Percentiles rank a stretch among this genome's conserved stretches.
These are phyloP conservation scores for Exophiala viscosa DNA, from an alignment of 2,329 filamentous ascomycete species.

Conservation along the genomic window DNA sequence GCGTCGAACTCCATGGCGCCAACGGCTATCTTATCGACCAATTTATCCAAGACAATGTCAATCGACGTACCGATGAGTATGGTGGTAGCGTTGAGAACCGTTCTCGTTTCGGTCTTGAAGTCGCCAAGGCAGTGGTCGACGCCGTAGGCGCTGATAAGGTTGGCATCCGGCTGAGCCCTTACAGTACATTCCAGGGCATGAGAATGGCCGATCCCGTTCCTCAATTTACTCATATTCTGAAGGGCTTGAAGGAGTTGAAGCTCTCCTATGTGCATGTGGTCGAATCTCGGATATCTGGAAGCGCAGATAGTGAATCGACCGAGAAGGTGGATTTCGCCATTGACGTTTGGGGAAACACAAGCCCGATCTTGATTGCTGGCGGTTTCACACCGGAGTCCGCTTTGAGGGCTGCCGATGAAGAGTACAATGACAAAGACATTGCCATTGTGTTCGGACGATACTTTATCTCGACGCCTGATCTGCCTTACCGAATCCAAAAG, in stretches of 20 bases:
- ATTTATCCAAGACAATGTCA: conserved; percentile 50
- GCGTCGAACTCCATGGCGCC: conserved; percentile 44
- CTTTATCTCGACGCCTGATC: conserved; percentile 50
- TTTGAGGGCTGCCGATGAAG: conserved; percentile 46
- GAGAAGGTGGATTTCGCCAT: conserved; percentile 15
- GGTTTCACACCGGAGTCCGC: conserved; percentile 53
- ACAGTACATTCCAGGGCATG: conserved; percentile 45
- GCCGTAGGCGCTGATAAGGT: conserved; percentile 37
- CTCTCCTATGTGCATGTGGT: conserved; percentile 58
- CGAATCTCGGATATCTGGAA: conserved; percentile 47
- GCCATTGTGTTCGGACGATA: conserved; percentile 47
- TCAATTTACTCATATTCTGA: conserved; percentile 56
- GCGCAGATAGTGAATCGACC: conserved; percentile 37
- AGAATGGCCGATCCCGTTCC: conserved; percentile 56
- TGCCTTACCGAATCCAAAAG: conserved; percentile 44
- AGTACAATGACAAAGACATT: conserved; percentile 43
- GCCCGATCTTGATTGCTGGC: conserved; percentile 55
- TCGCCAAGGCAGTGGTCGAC: conserved; percentile 39
- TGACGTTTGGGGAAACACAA: conserved; percentile 46
- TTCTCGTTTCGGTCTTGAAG: conserved; percentile 51
- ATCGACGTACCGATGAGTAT: conserved; percentile 49
- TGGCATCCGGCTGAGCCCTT: conserved; percentile 49
- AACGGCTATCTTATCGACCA: conserved; percentile 54
- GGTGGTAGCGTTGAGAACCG: conserved; percentile 51
- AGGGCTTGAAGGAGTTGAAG: conserved; percentile 48